Percentiles rank a stretch among this genome's conserved stretches.
Evolutionary conservation across 83 land plant genomes (phyloP).

Genomic region (Diphasiastrum complanatum): DNA sequence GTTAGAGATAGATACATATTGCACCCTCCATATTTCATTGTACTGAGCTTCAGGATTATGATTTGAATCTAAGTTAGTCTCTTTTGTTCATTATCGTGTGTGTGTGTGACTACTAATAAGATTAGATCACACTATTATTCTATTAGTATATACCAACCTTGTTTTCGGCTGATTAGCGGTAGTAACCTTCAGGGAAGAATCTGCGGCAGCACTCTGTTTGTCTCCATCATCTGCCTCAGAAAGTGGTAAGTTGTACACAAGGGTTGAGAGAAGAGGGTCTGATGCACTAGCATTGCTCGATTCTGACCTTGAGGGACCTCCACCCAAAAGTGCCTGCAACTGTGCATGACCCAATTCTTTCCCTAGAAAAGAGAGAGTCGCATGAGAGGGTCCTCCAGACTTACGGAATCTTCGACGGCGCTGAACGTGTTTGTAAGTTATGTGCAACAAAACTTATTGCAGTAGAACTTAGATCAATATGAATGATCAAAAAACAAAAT

Average conservation of each 20-base stretch:
- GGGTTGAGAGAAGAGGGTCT: constrained; percentile 68
- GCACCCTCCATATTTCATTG: too few relatives aligned
- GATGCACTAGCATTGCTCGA: constrained; percentile 27
- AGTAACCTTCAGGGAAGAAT: too few relatives aligned
- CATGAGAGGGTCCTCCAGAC: constrained; percentile 52
- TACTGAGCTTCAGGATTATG: too few relatives aligned
- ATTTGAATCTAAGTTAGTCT: too few relatives aligned
- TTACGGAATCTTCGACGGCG: constrained; percentile 62
- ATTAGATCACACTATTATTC: too few relatives aligned
- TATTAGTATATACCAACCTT: too few relatives aligned
- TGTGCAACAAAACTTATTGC: too few relatives aligned
- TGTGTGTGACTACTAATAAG: too few relatives aligned
- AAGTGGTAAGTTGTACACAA: constrained; percentile 55
- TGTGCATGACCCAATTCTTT: constrained; percentile 84
- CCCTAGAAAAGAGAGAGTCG: constrained; percentile 65
- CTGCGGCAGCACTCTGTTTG: constrained; percentile 41
- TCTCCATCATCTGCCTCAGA: constrained; percentile 59
- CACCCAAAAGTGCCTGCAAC: constrained; percentile 69
- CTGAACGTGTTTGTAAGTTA: constrained; percentile 62
- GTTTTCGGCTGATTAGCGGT: too few relatives aligned
- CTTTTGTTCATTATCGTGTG: too few relatives aligned
- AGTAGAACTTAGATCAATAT: constrained; percentile 5
- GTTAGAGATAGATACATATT: too few relatives aligned
- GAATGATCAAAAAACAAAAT: too few relatives aligned
- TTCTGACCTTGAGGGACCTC: constrained; percentile 42